Evolutionary conservation across 2,329 filamentous ascomycete genomes (phyloP), one percentile per base, ranked within the genome.

Genomic region (Periconia sp.): DNA sequence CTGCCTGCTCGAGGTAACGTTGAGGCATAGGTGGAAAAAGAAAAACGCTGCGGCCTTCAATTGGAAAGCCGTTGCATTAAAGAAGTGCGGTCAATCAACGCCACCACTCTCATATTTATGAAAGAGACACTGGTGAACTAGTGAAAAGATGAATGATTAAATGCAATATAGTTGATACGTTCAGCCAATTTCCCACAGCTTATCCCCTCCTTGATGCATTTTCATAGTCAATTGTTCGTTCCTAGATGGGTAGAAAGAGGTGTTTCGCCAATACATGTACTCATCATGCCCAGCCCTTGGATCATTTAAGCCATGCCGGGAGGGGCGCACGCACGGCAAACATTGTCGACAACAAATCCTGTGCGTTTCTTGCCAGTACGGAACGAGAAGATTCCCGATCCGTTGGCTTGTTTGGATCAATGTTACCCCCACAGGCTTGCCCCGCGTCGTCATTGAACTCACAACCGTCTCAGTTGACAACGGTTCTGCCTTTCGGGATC

Each of bases 61-160:
- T 23, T 40, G 47, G 45, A 44, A 18, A 43, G 23, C 23, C 23
- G 5, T 27, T 27, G 23, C 3, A 27, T 27, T 27, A 27, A 46
- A 43, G 8, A 35, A 13, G 17, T 15, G 42, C 41, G 17, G 45
- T 18, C 23, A 13, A 23, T n/a, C 3, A 11, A 33, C 31, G 19
- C 45, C 50, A 56, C 50, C 55, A 55, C 54, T 57, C 55, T 62
- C 56, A 50, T 53, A 56, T 62, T 58, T 52, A 55, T 54, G 49
- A 53, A 57, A 58, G 60, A 61, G 58, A 57, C 52, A 59, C 53
- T 54, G 54, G 56, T 54, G 53, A 40, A 30, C 15, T 15, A 44
- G 30, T 10, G 23, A 45, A 45, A 13, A 23, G 27, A 37, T 37
- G 10, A 37, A n/a, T 37, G 11, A n/a, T 13, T 37, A 13, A 37